These are phyloP conservation scores for Eucalyptus pauciflora DNA, from an alignment of 345 rosid species.

Conservation along the genomic window DNA sequence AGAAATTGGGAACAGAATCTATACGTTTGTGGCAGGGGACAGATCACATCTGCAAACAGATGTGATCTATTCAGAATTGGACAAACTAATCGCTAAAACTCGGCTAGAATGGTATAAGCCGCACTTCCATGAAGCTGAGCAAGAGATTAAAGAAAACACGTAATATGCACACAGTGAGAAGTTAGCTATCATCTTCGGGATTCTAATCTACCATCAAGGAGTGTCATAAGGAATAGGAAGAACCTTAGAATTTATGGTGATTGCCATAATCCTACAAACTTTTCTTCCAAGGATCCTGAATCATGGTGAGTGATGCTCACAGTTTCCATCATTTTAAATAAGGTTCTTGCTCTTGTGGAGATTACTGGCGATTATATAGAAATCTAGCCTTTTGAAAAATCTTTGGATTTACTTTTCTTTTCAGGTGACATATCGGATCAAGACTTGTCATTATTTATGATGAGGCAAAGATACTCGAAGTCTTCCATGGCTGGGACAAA, in stretches of 20 bases:
- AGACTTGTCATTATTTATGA: background rate
- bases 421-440: background rate
- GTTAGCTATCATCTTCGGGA: slow-evolving; percentile 22
- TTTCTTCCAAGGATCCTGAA: slow-evolving; percentile 21
- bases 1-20: slow-evolving; percentile 15
- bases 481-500: background rate
- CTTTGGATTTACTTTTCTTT: background rate
- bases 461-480: background rate
- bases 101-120: background rate
- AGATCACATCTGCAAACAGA: slow-evolving; percentile 18
- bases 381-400: background rate
- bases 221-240: slow-evolving; percentile 14
- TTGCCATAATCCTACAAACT: slow-evolving; percentile 17
- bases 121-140: slow-evolving; percentile 36
- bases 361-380: slow-evolving; percentile 15
- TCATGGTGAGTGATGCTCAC: slow-evolving; percentile 26
- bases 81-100: background rate
- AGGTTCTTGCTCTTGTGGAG: slow-evolving; percentile 30
- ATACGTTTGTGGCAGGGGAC: slow-evolving; percentile 31
- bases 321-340: slow-evolving; percentile 27
- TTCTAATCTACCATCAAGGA: slow-evolving; percentile 13
- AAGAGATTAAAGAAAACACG: slow-evolving; percentile 25
- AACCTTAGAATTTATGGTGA: slow-evolving; percentile 30
- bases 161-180: slow-evolving; percentile 31
- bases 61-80: slow-evolving; percentile 12